A percentile compares a stretch with the other conserved stretches of the same genome.
Conservation (phyloP, 2,329 filamentous ascomycete species). For the Pseudogymnoascus sp. region DNA sequence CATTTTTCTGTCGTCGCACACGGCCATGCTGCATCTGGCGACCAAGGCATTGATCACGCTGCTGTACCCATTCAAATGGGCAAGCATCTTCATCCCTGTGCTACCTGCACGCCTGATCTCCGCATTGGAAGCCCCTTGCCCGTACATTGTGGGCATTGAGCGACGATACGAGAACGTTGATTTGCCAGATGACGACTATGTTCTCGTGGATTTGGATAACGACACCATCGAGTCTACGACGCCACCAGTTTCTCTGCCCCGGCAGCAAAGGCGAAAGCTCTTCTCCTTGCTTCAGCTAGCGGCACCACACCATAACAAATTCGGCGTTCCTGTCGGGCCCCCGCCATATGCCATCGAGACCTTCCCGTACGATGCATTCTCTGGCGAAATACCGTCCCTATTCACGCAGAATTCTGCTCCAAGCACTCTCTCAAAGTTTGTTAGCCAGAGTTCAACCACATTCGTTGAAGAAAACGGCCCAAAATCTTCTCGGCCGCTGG, state of each 20-base stretch:
- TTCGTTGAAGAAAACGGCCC: conserved; percentile 57
- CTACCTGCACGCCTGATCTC: conserved; percentile 81
- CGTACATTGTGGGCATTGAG: conserved; percentile 95
- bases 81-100: conserved; percentile 87
- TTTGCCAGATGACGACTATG: conserved; percentile 90
- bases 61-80: conserved; percentile 86
- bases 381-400: conserved; percentile 73
- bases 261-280: conserved; percentile 84
- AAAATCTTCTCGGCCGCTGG: conserved; percentile 47
- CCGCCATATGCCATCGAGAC: conserved; percentile 90
- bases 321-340: conserved; percentile 77
- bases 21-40: conserved; percentile 89
- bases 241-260: conserved; percentile 69
- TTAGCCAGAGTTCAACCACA: conserved; percentile 78
- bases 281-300: conserved; percentile 80
- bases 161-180: conserved; percentile 79
- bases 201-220: conserved; percentile 86
- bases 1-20: conserved; percentile 91
- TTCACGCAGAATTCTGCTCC: conserved; percentile 65
- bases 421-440: conserved; percentile 75
- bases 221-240: conserved; percentile 81
- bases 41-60: conserved; percentile 79
- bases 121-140: conserved; percentile 87
- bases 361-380: conserved; percentile 83
- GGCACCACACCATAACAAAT: conserved; percentile 81